Base-by-base conservation (phyloP, 2,329 filamentous ascomycete species). In the Acephala macrosclerotiorum region DNA sequence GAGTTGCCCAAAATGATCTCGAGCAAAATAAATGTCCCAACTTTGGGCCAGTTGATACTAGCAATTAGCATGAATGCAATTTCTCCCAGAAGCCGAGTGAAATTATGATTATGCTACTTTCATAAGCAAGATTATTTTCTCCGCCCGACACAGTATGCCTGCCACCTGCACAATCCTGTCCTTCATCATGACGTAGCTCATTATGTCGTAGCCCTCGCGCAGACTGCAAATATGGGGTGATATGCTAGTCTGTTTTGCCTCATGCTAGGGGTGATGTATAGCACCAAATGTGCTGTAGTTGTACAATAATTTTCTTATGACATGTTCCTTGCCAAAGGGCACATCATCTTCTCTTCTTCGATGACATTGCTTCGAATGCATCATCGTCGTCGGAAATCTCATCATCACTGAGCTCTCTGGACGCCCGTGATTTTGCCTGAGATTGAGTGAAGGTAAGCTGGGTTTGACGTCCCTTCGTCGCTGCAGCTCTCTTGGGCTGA, bases 401-500 rank as follows among this genome's bases (percentile, higher is more conserved):
- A 73, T 90, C 88, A 65, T 89, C 87, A 67, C 87, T 90, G 61
- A 89, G 84, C 72, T 89, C 86, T n/a, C 81, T 80, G 42, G 82
- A 80, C 38, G 69, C 59, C n/a, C 70, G 63, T 40, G 71, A 71
- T 47, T 72, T 75, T 26, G 71, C 61, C 68, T 84, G 81, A n/a
- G 77, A 74, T 29, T 78, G 75, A 2, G 79, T 76, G 79, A 87
- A 87, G 66, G 78, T 84, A 26, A 86, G 75, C 49, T 77, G 85
- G 1, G 83, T 83, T 75, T 87, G 85, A 59, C 77, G 78, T 51
- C 74, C 70, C 65, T 77, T 80, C 18, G 69, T 63, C 2, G 74
- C 69, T 38, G 70, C 67, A 29, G 71, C 69, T 68, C 75, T 71
- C 61, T 71, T 73, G 0, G 72, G 73, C 35, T 73, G 72, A 16